Base-by-base conservation (phyloP, 2,329 filamentous ascomycete species). In the Aspergillus tanneri region DNA sequence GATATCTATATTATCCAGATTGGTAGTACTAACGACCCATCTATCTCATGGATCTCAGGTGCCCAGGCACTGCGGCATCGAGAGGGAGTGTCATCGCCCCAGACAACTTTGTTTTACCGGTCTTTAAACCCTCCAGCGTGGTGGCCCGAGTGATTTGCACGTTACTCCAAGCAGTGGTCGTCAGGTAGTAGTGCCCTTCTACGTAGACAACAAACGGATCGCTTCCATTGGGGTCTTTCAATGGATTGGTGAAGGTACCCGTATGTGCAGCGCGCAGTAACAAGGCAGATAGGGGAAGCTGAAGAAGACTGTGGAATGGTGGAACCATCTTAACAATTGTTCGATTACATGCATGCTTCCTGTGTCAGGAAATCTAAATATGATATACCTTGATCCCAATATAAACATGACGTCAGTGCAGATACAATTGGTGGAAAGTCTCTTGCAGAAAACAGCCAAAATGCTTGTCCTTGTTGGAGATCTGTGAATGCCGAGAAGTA, bases 11-110 rank as follows among this genome's bases (percentile, higher is more conserved):
- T 16, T 39, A 22, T 48, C 42, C 5, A 24, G 28, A 22, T 16
- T 30, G 14, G 42, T 37, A 23, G 22, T 39, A n/a, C 42, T 50
- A n/a, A 46, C 45, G 21, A 47, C 21, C 64, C 66, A n/a, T 74
- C 70, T 6, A 81, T 58, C 47, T 75, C 75, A 56, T 81, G 79
- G 0, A 81, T 65, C 55, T 82, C 79, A 0, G 79, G 80, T 0
- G 80, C 79, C 80, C 80, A 83, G 28, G 83, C 73, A 45, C 80
- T 81, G 60, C 77, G 78, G 62, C 76, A 77, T 12, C 77, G 68
- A 3, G 66, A 67, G 2, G 77, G 58, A 12, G 72, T 73, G 4
- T 62, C 65, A 46, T 78, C 76, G 0, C 69, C 72, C 67, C 77
- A 83, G 22, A 83, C 76, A 2, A 60, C 64, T 53, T 78, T 80